Evolutionary conservation across 106 monocot species (phyloP).

Genomic region (Chionographis japonica): DNA sequence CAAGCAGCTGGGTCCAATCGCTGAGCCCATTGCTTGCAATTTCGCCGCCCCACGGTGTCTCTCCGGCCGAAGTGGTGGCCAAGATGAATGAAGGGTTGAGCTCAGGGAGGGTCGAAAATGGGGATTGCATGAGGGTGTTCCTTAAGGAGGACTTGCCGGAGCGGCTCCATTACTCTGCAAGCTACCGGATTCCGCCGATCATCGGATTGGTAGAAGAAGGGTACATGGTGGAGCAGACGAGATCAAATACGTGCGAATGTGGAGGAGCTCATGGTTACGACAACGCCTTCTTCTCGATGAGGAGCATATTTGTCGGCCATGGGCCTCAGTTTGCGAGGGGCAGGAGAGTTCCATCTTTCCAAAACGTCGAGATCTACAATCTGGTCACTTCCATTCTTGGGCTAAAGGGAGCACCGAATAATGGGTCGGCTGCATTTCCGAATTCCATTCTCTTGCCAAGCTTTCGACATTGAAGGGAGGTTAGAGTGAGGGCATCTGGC

Average conservation of each 20-base stretch:
- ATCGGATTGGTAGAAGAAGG: slow-evolving; percentile 51
- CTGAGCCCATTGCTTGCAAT: slow-evolving; percentile 43
- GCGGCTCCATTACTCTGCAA: slow-evolving; percentile 45
- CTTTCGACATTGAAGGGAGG: slow-evolving; percentile 6
- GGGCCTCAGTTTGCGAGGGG: slow-evolving; percentile 52
- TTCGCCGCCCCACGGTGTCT: slow-evolving; percentile 24
- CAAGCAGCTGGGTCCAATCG: slow-evolving; percentile 42
- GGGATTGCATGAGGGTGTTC: slow-evolving; percentile 42
- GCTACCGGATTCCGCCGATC: slow-evolving; percentile 50
- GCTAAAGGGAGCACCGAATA: slow-evolving; percentile 48
- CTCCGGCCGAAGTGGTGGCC: slow-evolving; percentile 33
- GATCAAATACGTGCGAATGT: slow-evolving; percentile 31
- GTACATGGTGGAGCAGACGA: slow-evolving; percentile 42
- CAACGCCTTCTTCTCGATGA: slow-evolving; percentile 62
- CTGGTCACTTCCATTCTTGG: slow-evolving; percentile 46
- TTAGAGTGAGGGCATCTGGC: not conserved
- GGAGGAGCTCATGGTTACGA: slow-evolving; percentile 72
- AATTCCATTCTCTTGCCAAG: slow-evolving; percentile 29
- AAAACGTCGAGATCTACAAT: slow-evolving; percentile 74
- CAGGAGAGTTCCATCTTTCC: slow-evolving; percentile 45
- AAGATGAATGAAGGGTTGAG: slow-evolving; percentile 64
- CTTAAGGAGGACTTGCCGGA: slow-evolving; percentile 57
- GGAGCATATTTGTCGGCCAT: slow-evolving; percentile 46
- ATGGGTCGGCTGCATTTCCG: slow-evolving; percentile 50
- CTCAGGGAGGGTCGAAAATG: slow-evolving; percentile 59